Percentiles rank a stretch among this genome's conserved stretches.
Evolutionary conservation across 1,284 basidiomycete species (phyloP).

Genomic region (Ustilago sp.): DNA sequence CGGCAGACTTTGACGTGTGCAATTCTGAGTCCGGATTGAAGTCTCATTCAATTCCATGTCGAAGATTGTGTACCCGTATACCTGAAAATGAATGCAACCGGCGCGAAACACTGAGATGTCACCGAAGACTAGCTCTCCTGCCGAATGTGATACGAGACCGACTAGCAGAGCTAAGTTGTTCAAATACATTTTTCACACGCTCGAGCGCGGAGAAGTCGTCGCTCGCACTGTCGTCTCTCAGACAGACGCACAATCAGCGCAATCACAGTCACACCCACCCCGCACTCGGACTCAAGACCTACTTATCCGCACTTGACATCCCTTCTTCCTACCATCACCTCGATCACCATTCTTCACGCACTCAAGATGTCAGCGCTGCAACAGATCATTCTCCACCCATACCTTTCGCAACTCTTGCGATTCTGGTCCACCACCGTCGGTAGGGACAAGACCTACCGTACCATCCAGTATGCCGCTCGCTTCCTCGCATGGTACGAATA

Average conservation of each 20-base stretch:
- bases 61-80: not conserved
- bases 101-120: not conserved
- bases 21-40: not conserved
- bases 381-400: constrained; percentile 68
- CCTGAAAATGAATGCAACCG: not conserved
- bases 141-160: not conserved
- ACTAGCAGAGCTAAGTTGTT: not conserved
- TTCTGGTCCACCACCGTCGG: constrained; percentile 70
- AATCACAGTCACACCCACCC: constrained; percentile 3
- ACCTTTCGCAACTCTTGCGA: constrained; percentile 66
- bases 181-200: not conserved
- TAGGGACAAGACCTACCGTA: constrained; percentile 81
- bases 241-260: not conserved
- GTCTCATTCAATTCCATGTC: constrained; percentile 1
- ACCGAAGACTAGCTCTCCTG: not conserved
- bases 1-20: not conserved
- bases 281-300: not conserved
- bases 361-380: constrained; percentile 66
- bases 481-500: constrained; percentile 83
- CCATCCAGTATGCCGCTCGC: constrained; percentile 90
- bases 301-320: not conserved
- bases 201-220: not conserved
- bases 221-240: not conserved
- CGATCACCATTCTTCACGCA: not conserved
- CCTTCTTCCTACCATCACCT: constrained; percentile 7